A percentile compares a stretch with the other conserved stretches of the same genome.
Evolutionary conservation across 208 protist species (phyloP).

Genomic region (Porcisia deanei): DNA sequence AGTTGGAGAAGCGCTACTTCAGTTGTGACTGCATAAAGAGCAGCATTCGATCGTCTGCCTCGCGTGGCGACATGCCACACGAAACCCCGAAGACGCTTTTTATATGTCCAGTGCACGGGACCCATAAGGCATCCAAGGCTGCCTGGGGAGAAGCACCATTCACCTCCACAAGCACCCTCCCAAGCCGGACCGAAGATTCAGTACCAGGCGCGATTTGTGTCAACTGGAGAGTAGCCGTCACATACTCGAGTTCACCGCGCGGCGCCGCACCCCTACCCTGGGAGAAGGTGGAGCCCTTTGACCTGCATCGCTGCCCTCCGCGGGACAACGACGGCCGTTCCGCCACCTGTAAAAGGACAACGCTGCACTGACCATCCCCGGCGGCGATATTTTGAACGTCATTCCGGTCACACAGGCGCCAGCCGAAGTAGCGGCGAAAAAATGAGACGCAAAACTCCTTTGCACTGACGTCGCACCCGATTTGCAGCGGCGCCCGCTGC

Average conservation of each 20-base stretch:
- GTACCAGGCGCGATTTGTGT: conserved; percentile 13
- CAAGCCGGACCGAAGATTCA: conserved; percentile 5
- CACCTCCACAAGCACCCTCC: conserved; percentile 16
- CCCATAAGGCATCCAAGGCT: conserved; percentile 21
- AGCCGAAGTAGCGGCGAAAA: conserved; percentile 45
- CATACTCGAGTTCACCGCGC: neutral
- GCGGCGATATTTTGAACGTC: conserved; percentile 16
- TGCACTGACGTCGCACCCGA: conserved; percentile 6
- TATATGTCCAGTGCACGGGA: conserved; percentile 8
- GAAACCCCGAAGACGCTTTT: conserved; percentile 22
- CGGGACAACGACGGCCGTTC: neutral
- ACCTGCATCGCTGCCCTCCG: neutral
- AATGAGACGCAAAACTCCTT: conserved; percentile 40
- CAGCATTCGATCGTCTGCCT: conserved; percentile 20
- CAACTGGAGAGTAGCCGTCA: conserved; percentile 9
- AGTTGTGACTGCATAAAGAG: conserved; percentile 14
- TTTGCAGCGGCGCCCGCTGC: neutral
- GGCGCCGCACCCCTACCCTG: neutral
- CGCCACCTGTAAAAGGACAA: conserved; percentile 15
- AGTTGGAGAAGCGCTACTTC: neutral
- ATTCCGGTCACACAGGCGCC: conserved; percentile 28
- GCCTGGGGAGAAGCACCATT: neutral
- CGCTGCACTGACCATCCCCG: neutral
- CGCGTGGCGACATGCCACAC: conserved; percentile 4
- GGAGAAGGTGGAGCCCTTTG: neutral